phyloP scores from a whole-genome alignment of 2,329 filamentous ascomycete species.

The Fusarium nelsonii region DNA sequence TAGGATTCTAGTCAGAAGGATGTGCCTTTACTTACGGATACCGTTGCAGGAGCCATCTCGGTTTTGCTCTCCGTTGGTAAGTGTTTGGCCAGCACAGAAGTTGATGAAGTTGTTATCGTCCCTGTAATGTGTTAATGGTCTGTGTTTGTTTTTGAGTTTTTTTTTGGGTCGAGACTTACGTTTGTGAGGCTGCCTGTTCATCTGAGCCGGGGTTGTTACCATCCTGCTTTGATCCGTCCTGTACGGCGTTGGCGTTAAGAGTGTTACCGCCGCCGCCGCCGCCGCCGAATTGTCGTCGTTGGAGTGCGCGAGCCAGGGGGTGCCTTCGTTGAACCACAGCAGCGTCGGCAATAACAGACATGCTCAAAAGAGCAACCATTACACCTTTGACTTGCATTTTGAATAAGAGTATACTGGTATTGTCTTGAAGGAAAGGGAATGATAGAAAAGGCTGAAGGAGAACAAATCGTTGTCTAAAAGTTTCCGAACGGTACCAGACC shows the following conservation, averaged over 20 bases:
- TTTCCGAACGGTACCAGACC: constrained; percentile 63
- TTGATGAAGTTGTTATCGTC: constrained; percentile 73
- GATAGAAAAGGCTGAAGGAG: constrained; percentile 23
- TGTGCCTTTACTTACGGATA: constrained; percentile 61
- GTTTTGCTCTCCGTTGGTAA: constrained; percentile 72
- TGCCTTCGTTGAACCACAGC: constrained; percentile 56
- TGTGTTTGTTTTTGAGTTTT: background rate
- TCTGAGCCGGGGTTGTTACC: constrained; percentile 60
- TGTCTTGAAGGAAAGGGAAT: constrained; percentile 40
- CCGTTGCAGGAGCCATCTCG: constrained; percentile 73
- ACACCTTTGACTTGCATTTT: constrained; percentile 67
- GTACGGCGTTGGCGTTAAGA: constrained; percentile 59
- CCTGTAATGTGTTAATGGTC: constrained; percentile 53
- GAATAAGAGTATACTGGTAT: constrained; percentile 38
- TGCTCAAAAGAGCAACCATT: constrained; percentile 63
- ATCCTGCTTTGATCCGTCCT: constrained; percentile 63
- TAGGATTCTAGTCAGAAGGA: background rate
- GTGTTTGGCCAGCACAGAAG: constrained; percentile 66
- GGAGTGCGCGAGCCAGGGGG: constrained; percentile 55
- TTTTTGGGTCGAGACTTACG: constrained; percentile 57
- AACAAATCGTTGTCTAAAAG: constrained; percentile 33
- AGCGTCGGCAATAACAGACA: constrained; percentile 61
- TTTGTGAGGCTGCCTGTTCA: constrained; percentile 65
- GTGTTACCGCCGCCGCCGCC: constrained; percentile 46
- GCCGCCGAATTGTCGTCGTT: constrained; percentile 57